Conservation (phyloP, 2,329 filamentous ascomycete species). For the Neodidymelliopsis sp. region DNA sequence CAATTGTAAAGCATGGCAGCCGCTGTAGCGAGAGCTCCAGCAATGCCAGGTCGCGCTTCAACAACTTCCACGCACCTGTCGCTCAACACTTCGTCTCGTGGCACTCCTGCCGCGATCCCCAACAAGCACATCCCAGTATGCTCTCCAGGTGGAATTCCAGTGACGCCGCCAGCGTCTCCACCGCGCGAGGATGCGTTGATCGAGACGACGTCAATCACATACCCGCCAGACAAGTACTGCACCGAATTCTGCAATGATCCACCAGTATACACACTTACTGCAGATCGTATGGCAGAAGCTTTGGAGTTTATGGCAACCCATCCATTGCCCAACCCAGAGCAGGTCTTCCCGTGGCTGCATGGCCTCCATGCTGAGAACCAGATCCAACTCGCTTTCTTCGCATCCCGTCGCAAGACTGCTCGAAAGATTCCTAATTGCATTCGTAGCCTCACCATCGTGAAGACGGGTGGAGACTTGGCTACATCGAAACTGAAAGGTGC, state of each 20-base stretch:
- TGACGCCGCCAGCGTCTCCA: slow-evolving; percentile 65
- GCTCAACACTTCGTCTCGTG: slow-evolving; percentile 64
- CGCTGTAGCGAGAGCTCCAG: slow-evolving; percentile 50
- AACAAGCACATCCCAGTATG: slow-evolving; percentile 93
- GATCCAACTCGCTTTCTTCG: slow-evolving; percentile 89
- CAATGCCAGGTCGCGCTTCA: slow-evolving; percentile 47
- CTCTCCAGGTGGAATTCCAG: slow-evolving; percentile 73
- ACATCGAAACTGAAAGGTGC: slow-evolving; percentile 84
- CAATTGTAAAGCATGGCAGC: slow-evolving; percentile 50
- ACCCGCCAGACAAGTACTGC: slow-evolving; percentile 72
- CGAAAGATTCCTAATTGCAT: slow-evolving; percentile 78
- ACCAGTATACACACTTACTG: slow-evolving; percentile 75
- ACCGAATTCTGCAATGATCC: slow-evolving; percentile 60
- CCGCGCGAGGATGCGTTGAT: slow-evolving; percentile 63
- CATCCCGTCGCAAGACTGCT: slow-evolving; percentile 74
- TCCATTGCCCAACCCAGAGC: slow-evolving; percentile 81
- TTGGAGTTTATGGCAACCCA: slow-evolving; percentile 79
- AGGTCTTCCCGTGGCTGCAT: slow-evolving; percentile 96
- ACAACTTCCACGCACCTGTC: slow-evolving; percentile 63
- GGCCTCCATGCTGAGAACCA: slow-evolving; percentile 89
- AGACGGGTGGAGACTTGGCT: slow-evolving; percentile 81
- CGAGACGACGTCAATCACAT: slow-evolving; percentile 73
- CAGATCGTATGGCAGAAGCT: slow-evolving; percentile 72
- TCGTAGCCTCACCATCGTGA: slow-evolving; percentile 83
- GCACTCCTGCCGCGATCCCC: slow-evolving; percentile 69